phyloP scores from a whole-genome alignment of 75 land plant species.

The Pseudotsuga menziesii region DNA sequence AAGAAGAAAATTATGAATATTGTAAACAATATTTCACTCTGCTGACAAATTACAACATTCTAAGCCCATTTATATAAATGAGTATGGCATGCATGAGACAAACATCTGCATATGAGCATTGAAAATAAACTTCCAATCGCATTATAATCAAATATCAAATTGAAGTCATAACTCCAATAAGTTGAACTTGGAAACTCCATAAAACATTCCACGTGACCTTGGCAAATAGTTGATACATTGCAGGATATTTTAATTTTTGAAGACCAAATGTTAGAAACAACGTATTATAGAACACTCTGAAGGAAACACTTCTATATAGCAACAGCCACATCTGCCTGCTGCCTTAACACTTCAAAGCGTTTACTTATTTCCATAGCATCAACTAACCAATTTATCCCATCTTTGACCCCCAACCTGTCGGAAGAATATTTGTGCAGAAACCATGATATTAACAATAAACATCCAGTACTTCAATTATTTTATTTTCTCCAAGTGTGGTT shows the following conservation, averaged over 20 bases:
- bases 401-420: slow-evolving; percentile 74
- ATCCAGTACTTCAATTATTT: not conserved
- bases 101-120: no score
- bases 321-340: slow-evolving; percentile 47
- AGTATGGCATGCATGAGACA: no score
- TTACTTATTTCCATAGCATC: slow-evolving; percentile 91
- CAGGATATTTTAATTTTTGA: not conserved
- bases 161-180: no score
- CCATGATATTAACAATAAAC: not conserved
- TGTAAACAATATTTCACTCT: no score
- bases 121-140: no score
- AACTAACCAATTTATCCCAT: slow-evolving; percentile 77
- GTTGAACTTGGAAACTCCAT: no score
- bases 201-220: not conserved
- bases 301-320: slow-evolving; percentile 6
- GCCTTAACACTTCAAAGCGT: slow-evolving; percentile 64
- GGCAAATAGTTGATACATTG: slow-evolving; percentile 3
- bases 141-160: no score
- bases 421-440: not conserved
- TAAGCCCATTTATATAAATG: no score
- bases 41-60: no score
- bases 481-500: not conserved
- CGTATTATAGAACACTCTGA: not conserved
- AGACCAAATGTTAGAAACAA: not conserved
- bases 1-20: no score